Percentiles rank a stretch among this genome's conserved stretches.
Conservation (phyloP, 306 rosid genomes). For the Canavalia gladiata region DNA sequence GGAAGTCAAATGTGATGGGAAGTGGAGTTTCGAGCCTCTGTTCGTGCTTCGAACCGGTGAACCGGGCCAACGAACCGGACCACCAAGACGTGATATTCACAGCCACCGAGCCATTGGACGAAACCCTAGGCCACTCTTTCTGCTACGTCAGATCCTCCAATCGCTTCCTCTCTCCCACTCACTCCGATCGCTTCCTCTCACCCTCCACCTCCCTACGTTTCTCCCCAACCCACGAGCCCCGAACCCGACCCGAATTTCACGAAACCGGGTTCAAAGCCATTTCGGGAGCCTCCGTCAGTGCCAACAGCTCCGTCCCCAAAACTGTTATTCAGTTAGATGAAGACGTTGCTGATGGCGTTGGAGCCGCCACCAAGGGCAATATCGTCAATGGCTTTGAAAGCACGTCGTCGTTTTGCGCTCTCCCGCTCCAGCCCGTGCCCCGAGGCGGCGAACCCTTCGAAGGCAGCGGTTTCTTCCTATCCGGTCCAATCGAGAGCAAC, state of each 20-base stretch:
- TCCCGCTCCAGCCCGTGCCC: conserved; percentile 91
- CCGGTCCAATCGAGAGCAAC: conserved; percentile 91
- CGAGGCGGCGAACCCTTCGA: conserved; percentile 70
- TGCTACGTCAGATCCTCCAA: conserved; percentile 89
- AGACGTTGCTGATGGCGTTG: conserved; percentile 55
- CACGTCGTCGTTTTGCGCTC: conserved; percentile 79
- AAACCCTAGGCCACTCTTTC: conserved; percentile 99
- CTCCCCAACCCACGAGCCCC: conserved; percentile 72
- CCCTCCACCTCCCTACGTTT: conserved; percentile 89
- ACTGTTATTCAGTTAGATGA: conserved; percentile 78
- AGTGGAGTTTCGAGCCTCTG: conserved; percentile 74
- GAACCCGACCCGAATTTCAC: conserved; percentile 63
- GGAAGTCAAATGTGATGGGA: conserved; percentile 92
- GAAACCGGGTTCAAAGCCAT: conserved; percentile 85
- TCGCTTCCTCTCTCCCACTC: conserved; percentile 81
- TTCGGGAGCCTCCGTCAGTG: conserved; percentile 98
- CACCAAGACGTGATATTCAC: conserved; percentile 63
- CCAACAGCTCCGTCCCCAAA: conserved; percentile 82
- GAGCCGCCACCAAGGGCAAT: conserved; percentile 49
- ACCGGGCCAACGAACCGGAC: conserved; percentile 55
- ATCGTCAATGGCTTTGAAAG: conserved; percentile 87
- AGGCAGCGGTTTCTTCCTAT: conserved; percentile 85
- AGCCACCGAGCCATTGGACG: conserved; percentile 73
- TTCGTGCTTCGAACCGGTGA: conserved; percentile 74
- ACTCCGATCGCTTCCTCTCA: conserved; percentile 87